Evolutionary conservation across 2,329 filamentous ascomycete species (phyloP), one percentile per base, ranked within the genome.

Genomic region (Fusarium sp.): DNA sequence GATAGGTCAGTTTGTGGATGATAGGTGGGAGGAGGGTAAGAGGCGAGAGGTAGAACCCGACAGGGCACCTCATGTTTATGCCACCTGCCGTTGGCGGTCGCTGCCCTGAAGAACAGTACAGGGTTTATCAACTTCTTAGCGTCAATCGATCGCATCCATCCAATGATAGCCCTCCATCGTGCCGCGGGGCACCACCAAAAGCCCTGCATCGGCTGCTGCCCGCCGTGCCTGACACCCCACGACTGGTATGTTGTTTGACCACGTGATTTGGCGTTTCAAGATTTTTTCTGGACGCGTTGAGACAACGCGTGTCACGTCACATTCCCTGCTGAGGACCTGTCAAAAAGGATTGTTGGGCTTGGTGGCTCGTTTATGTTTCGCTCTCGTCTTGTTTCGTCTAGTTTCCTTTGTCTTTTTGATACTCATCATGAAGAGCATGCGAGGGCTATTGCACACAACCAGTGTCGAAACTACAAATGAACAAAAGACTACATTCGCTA

Each of bases 401-500:
- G 10, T 21, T 29, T 60, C 7, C 29, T 42, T 29, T 33, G 16
- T 59, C 21, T 23, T 41, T n/a, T 51, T 60, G 49, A 38, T 16
- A 48, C 72, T 65, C 71, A 76, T 44, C 52, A 84, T 84, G 83
- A 78, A 81, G 73, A 79, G 78, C 73, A 83, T 83, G 79, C 80
- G 79, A 66, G 81, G 84, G 56, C 72, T 84, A 48, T 76, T 84
- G 51, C 86, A 89, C 78, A 85, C 84, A 63, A 87, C 86, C 70
- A 88, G 86, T 62, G 80, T 89, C 37, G 83, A 87, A 60, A 83
- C 85, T 52, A 85, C 85, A 25, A 78, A 82, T 42, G 79, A 80
- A 49, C 78, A 78, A 33, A 73, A 81, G 46, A 81, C 82, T 54
- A 80, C 80, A 19, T 80, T 81, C 56, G 82, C 83, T 71, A 75